Percentiles rank a stretch among this genome's conserved stretches.
Evolutionary conservation across 192 early-diverging fungal genomes (phyloP).

Genomic region (Mortierella claussenii): DNA sequence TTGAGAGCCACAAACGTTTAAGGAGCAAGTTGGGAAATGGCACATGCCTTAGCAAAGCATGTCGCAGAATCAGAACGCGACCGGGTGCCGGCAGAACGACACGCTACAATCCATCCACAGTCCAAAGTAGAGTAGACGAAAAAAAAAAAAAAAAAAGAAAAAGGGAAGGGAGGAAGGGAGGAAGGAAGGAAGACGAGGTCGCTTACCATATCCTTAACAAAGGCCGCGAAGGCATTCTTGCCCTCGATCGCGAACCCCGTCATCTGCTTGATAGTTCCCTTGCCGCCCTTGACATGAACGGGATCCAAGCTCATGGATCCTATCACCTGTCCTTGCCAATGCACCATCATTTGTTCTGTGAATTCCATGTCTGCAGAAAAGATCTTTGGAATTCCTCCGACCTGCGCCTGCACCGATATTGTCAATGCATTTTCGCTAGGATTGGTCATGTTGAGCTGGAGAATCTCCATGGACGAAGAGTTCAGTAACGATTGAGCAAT

Average conservation of each 20-base stretch:
- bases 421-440: slow-evolving; percentile 19
- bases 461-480: slow-evolving; percentile 24
- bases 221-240: slow-evolving; percentile 21
- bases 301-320: slow-evolving; percentile 40
- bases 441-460: slow-evolving; percentile 41
- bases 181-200: neutral
- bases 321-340: slow-evolving; percentile 19
- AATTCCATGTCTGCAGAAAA: slow-evolving; percentile 39
- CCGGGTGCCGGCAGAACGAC: too few relatives aligned
- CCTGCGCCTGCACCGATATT: slow-evolving; percentile 23
- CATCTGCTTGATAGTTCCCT: slow-evolving; percentile 24
- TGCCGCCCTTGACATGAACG: slow-evolving; percentile 34
- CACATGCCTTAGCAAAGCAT: too few relatives aligned
- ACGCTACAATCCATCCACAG: too few relatives aligned
- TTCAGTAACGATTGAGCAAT: slow-evolving; percentile 33
- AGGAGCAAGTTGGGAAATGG: too few relatives aligned
- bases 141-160: slow-evolving; percentile 1
- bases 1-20: too few relatives aligned
- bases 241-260: slow-evolving; percentile 23
- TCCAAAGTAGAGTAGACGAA: neutral
- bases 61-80: too few relatives aligned
- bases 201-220: slow-evolving; percentile 39
- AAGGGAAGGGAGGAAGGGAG: neutral
- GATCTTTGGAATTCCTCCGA: slow-evolving; percentile 41
- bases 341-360: slow-evolving; percentile 22